Base-by-base conservation (phyloP, 768 basidiomycete species). In the Botryobasidium botryosum region DNA sequence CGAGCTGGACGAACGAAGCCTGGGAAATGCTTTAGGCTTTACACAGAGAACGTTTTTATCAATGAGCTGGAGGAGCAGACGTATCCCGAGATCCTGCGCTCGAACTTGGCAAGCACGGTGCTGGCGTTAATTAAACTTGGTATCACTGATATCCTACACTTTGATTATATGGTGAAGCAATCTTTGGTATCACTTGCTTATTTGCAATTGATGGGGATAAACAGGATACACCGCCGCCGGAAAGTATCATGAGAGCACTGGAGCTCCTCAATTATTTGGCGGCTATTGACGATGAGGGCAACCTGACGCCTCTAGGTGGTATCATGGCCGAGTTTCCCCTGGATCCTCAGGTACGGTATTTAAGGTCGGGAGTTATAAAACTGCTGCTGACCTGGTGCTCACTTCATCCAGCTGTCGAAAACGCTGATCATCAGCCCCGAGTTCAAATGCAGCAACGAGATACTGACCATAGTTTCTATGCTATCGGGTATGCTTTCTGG, bases 1-100 rank as follows among this genome's bases (percentile, higher is more conserved):
- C 59, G 67, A 40, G 67, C 68, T 3, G 68, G 66, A 50, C 62
- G 66, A 44, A 64, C 64, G 48, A 45, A 56, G 23, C 54, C 57
- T 23, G 68, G 68, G 5, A 49, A 52, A 24, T 69, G 67, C 53
- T 69, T 57, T 53, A 55, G 67, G 6, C 52, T 69, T 3, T 69
- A 64, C 55, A 61, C 65, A 2, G 56, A 64, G 33, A 21, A 43
- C 15, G 61, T 60, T 41, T 64, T 62, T 45, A 58, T 61, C 36
- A 59, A 59, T 47, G 61, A 61, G 44, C 48, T 65, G 29, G 60
- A 61, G 45, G 61, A 64, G 42, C 61, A 64, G 52, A 61, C 61
- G 2, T 57, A 63, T 49, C 63, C 62, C 3, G 62, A 64, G 50
- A 64, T 65, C 40, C 47, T 64, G 42, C 45, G 61, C 33, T 53